phyloP scores from a whole-genome alignment of 257 asterid species.

The Solanum verrucosum region DNA sequence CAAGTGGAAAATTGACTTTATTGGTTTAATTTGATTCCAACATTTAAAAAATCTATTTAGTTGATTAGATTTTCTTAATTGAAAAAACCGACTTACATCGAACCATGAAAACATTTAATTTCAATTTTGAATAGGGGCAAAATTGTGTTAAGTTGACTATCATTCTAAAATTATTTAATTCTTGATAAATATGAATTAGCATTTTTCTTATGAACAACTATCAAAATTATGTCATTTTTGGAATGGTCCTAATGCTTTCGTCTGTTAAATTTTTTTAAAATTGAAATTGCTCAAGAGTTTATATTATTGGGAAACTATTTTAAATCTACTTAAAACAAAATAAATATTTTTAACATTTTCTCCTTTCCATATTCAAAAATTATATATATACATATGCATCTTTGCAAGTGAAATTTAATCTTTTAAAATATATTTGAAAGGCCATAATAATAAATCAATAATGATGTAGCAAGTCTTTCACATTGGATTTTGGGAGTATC shows the following conservation, averaged over 20 bases:
- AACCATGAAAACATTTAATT: background rate
- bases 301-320: background rate
- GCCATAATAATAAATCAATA: too few relatives aligned
- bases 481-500: background rate
- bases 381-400: too few relatives aligned
- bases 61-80: too few relatives aligned
- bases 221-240: background rate
- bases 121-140: background rate
- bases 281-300: too few relatives aligned
- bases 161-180: background rate
- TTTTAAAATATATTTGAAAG: background rate
- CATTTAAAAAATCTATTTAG: background rate
- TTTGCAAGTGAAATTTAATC: background rate
- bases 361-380: too few relatives aligned
- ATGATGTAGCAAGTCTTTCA: background rate
- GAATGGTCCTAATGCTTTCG: background rate
- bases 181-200: background rate
- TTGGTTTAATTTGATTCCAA: background rate
- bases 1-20: background rate
- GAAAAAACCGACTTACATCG: background rate
- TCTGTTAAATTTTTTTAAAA: background rate
- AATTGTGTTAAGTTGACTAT: background rate
- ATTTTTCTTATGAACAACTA: background rate
- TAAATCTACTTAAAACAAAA: background rate
- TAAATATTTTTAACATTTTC: too few relatives aligned